A percentile compares a stretch with the other conserved stretches of the same genome.
These are phyloP conservation scores for Fraxinus cuspidata DNA, from an alignment of 257 asterid genomes.

Conservation along the genomic window DNA sequence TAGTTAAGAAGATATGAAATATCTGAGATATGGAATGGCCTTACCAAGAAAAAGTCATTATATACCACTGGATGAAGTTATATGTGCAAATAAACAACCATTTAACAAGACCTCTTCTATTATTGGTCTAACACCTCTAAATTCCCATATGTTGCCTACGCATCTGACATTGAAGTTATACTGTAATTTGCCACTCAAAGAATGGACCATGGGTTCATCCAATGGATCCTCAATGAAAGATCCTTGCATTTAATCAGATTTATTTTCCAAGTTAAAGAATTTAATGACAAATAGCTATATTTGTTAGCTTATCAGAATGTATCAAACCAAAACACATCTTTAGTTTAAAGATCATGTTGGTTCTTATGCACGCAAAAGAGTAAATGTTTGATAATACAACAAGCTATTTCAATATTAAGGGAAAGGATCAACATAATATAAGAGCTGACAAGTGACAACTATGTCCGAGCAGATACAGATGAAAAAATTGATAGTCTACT, in stretches of 20 bases:
- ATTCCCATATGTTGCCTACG: background rate
- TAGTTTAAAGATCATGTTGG: background rate
- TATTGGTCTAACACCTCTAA: background rate
- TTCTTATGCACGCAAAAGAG: background rate
- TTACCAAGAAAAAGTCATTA: background rate
- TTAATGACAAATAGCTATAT: background rate
- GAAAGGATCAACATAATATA: background rate
- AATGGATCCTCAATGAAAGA: background rate
- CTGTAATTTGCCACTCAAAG: background rate
- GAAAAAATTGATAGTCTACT: slow-evolving; percentile 5
- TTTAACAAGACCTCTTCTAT: background rate
- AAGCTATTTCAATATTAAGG: background rate
- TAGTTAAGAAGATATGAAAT: background rate
- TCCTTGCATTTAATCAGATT: background rate
- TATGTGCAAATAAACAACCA: background rate
- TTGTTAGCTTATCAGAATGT: background rate
- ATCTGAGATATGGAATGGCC: background rate
- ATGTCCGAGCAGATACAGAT: background rate
- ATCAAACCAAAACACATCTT: background rate
- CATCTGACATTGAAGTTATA: background rate
- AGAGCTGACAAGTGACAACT: slow-evolving; percentile 6
- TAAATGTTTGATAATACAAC: background rate
- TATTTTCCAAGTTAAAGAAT: background rate
- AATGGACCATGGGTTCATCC: background rate
- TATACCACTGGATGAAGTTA: background rate